phyloP scores from a whole-genome alignment of 225 moss, liverwort and hornwort species.

The Climacium dendroides region DNA sequence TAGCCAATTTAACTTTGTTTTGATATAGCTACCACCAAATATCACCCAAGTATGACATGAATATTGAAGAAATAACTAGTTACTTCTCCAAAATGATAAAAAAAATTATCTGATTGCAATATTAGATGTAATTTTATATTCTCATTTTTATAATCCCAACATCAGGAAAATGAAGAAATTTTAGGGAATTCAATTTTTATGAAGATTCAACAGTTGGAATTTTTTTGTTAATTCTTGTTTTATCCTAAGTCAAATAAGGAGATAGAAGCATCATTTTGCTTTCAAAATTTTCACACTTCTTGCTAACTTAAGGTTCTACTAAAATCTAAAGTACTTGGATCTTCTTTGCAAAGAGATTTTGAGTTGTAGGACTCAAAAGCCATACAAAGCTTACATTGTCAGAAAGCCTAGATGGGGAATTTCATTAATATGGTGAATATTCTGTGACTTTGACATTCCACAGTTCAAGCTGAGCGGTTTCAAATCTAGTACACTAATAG shows the following conservation, averaged over 20 bases:
- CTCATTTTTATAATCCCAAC: neutral
- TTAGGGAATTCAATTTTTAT: no score
- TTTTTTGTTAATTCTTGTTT: no score
- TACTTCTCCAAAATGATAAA: neutral
- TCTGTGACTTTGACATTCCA: no score
- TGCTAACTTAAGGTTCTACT: neutral
- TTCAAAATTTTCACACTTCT: neutral
- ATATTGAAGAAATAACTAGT: neutral
- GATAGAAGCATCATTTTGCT: neutral
- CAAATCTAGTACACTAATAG: no score
- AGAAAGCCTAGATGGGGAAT: neutral
- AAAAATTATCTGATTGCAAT: neutral
- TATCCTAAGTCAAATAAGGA: accelerated
- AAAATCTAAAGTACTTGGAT: neutral
- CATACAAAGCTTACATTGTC: neutral
- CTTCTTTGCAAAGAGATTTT: neutral
- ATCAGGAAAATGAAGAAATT: neutral
- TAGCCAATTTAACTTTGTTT: accelerated
- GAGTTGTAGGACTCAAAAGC: neutral
- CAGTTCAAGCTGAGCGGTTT: no score
- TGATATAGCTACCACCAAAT: neutral
- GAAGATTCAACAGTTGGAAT: accelerated
- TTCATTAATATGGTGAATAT: no score
- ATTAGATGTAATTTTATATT: no score
- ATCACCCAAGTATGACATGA: neutral